Conservation (phyloP, 768 basidiomycete species). For the Russula foetens region DNA sequence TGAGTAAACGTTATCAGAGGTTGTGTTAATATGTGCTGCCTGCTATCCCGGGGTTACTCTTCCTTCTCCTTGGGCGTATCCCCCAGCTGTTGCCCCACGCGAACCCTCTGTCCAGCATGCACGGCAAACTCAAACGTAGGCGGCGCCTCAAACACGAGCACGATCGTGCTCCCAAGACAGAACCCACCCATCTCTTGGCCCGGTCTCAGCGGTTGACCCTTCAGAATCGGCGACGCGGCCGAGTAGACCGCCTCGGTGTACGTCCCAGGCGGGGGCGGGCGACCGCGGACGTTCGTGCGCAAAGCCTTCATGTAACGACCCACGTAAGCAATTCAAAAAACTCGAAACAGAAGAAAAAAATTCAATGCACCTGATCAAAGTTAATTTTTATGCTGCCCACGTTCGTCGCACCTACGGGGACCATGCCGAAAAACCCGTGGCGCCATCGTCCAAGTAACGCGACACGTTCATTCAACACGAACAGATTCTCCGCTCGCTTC, state of each 20-base stretch:
- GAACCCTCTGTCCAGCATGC: conserved; percentile 72
- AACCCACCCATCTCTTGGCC: conserved; percentile 99
- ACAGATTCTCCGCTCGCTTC: conserved; percentile 82
- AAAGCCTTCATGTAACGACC: conserved; percentile 42
- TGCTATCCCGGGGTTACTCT: neutral
- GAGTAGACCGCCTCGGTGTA: conserved; percentile 91
- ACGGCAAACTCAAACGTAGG: conserved; percentile 70
- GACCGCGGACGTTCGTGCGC: conserved; percentile 79
- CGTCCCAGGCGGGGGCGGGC: conserved; percentile 69
- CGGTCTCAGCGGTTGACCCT: conserved; percentile 78
- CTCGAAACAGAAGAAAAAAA: neutral
- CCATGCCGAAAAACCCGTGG: conserved; percentile 94
- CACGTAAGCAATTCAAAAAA: neutral
- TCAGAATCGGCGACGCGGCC: conserved; percentile 70
- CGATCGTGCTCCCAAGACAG: conserved; percentile 90
- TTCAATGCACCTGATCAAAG: conserved; percentile 68
- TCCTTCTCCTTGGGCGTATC: conserved; percentile 34
- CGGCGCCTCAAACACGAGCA: conserved; percentile 95
- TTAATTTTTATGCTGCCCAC: conserved; percentile 95
- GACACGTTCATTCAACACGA: conserved; percentile 97
- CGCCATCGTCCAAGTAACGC: conserved; percentile 92
- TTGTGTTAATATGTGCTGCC: no score
- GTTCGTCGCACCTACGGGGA: conserved; percentile 97
- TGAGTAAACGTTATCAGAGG: neutral
- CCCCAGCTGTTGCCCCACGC: conserved; percentile 79